Conservation (phyloP, 2,329 filamentous ascomycete genomes). For the Diaporthe citri region DNA sequence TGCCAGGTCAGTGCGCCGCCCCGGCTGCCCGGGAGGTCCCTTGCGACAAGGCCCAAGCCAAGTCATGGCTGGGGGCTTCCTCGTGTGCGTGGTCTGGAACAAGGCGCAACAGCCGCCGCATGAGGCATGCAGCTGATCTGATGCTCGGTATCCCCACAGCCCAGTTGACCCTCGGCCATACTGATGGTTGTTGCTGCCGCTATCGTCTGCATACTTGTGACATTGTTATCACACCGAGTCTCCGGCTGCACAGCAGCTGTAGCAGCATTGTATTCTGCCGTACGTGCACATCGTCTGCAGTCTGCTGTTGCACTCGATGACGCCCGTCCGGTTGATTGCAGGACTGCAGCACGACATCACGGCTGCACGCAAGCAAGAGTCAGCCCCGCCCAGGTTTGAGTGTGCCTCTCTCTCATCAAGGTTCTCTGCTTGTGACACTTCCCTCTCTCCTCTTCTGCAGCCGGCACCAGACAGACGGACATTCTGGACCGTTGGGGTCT, state of each 20-base stretch:
- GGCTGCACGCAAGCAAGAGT: conserved; percentile 12
- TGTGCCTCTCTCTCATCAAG: conserved; percentile 2
- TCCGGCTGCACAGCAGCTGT: background rate
- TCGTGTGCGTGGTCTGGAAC: background rate
- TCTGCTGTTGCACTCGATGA: background rate
- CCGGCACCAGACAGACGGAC: background rate
- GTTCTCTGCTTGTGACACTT: conserved; percentile 7
- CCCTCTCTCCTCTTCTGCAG: background rate
- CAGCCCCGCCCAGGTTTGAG: background rate
- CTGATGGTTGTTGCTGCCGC: background rate
- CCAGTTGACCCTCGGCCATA: background rate
- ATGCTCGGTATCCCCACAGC: background rate
- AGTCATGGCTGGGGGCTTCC: background rate
- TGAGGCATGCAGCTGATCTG: conserved; percentile 8
- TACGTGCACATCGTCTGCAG: background rate
- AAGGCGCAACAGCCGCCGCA: conserved; percentile 18
- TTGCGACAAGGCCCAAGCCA: conserved; percentile 6
- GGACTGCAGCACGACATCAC: background rate
- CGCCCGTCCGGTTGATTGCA: background rate
- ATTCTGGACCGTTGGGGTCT: background rate
- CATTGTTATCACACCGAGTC: background rate
- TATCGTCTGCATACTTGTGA: background rate
- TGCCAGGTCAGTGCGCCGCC: conserved; percentile 21
- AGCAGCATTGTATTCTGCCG: background rate
- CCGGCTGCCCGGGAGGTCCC: conserved; percentile 12